Evolutionary conservation across 495 filamentous ascomycete species (phyloP).

Genomic region (Penicillium atrosanguineum): DNA sequence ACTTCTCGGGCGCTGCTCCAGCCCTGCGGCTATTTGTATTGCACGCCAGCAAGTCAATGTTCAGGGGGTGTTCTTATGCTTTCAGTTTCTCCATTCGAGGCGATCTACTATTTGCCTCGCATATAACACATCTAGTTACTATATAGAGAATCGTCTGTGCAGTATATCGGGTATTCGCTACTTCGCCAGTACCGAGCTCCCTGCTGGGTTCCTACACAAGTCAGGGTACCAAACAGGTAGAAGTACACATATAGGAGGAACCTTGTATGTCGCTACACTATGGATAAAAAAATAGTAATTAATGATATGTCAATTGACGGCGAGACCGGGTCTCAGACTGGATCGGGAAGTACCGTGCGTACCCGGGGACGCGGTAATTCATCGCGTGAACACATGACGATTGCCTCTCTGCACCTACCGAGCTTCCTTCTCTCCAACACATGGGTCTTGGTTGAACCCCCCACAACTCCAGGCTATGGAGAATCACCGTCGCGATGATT

Average conservation of each 20-base stretch:
- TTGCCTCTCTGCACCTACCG: slow-evolving; percentile 22
- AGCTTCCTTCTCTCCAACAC: slow-evolving; percentile 13
- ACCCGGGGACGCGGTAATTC: slow-evolving; percentile 38
- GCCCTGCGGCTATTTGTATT: neutral
- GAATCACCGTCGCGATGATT: slow-evolving; percentile 46
- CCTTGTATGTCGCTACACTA: slow-evolving; percentile 15
- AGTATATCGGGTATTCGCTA: slow-evolving; percentile 11
- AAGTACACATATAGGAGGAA: neutral
- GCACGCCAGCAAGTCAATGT: neutral
- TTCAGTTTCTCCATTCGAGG: neutral
- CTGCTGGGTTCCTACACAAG: neutral
- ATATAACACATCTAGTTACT: neutral
- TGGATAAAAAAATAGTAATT: neutral
- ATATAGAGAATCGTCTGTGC: neutral
- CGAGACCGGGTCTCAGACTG: slow-evolving; percentile 6
- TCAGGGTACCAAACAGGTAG: slow-evolving; percentile 6
- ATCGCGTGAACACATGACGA: slow-evolving; percentile 36
- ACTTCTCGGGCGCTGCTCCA: slow-evolving; percentile 1
- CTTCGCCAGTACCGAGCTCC: slow-evolving; percentile 12
- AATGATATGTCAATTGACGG: slow-evolving; percentile 8
- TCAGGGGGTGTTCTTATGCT: neutral
- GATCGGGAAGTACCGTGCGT: slow-evolving; percentile 18
- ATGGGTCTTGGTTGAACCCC: slow-evolving; percentile 33
- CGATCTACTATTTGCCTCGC: neutral
- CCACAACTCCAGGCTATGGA: slow-evolving; percentile 38